Percentiles rank a stretch among this genome's conserved stretches.
These are phyloP conservation scores for Globisporangium abappressorium DNA, from an alignment of 352 stramenopile genomes.

Conservation along the genomic window DNA sequence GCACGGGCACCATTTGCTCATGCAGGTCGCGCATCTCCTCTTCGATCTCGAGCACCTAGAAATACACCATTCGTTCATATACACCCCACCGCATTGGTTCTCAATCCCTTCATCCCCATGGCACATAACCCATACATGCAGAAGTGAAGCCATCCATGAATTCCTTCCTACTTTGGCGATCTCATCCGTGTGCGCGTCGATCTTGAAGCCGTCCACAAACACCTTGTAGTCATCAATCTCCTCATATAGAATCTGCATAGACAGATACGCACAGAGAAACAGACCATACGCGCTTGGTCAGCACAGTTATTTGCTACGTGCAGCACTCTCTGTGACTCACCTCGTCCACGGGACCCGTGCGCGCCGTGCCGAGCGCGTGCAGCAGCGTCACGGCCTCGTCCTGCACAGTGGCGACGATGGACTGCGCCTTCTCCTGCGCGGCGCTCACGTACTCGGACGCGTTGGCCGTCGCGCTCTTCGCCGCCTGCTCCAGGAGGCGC, in stretches of 20 bases:
- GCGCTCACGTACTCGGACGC: constrained; percentile 67
- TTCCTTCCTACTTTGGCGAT: constrained; percentile 39
- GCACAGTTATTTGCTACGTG: neutral
- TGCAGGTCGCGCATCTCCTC: constrained; percentile 55
- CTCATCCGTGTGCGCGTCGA: constrained; percentile 68
- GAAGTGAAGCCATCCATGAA: neutral
- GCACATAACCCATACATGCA: neutral
- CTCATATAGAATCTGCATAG: constrained; percentile 63
- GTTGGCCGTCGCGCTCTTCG: constrained; percentile 68
- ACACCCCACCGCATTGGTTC: neutral
- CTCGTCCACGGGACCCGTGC: constrained; percentile 72
- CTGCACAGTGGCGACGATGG: constrained; percentile 65
- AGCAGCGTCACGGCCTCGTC: constrained; percentile 72
- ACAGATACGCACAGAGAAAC: neutral
- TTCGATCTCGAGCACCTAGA: constrained; percentile 46
- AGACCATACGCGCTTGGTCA: neutral
- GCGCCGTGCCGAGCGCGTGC: constrained; percentile 55
- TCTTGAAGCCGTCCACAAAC: constrained; percentile 59
- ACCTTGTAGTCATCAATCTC: constrained; percentile 70
- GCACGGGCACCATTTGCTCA: constrained; percentile 66
- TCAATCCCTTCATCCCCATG: neutral
- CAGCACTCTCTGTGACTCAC: constrained; percentile 16
- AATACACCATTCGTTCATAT: neutral
- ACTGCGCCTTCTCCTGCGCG: constrained; percentile 77
- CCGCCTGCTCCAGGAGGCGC: constrained; percentile 71